Conservation (phyloP, 1,139 yeast species). For the Geotrichum australiense region DNA sequence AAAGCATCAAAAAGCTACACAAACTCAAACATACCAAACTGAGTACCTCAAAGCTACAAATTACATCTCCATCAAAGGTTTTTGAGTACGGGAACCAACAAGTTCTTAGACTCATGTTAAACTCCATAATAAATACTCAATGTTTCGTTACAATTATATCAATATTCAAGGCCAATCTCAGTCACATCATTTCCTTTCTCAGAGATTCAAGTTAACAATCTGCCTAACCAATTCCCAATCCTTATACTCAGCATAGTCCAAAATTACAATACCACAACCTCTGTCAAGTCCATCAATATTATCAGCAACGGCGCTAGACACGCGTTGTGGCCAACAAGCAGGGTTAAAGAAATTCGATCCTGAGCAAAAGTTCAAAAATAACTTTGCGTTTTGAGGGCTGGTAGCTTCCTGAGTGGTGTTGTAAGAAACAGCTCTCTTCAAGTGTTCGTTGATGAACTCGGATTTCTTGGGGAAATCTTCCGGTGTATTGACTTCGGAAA, state of each 20-base stretch:
- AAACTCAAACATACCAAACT: too few relatives aligned
- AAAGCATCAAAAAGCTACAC: too few relatives aligned
- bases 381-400: slow-evolving; percentile 41
- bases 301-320: slow-evolving; percentile 46
- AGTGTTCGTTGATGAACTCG: slow-evolving; percentile 49
- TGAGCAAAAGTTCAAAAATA: slow-evolving; percentile 66
- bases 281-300: slow-evolving; percentile 47
- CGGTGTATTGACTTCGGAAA: slow-evolving; percentile 52
- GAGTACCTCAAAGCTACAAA: too few relatives aligned
- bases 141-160: background rate
- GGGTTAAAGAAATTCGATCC: slow-evolving; percentile 69
- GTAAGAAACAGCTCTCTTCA: slow-evolving; percentile 48
- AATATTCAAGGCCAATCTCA: too few relatives aligned
- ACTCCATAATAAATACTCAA: too few relatives aligned
- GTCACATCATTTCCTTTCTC: background rate
- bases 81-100: too few relatives aligned
- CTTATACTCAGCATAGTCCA: slow-evolving; percentile 61
- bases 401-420: slow-evolving; percentile 35
- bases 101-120: too few relatives aligned
- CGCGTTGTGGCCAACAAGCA: slow-evolving; percentile 67
- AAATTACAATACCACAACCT: slow-evolving; percentile 52
- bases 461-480: slow-evolving; percentile 55
- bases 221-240: slow-evolving; percentile 53
- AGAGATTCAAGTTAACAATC: slow-evolving; percentile 46
- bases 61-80: too few relatives aligned